Evolutionary conservation across 805 yeast species (phyloP).

Genomic region (Vanderwaltozyma polyspora): DNA sequence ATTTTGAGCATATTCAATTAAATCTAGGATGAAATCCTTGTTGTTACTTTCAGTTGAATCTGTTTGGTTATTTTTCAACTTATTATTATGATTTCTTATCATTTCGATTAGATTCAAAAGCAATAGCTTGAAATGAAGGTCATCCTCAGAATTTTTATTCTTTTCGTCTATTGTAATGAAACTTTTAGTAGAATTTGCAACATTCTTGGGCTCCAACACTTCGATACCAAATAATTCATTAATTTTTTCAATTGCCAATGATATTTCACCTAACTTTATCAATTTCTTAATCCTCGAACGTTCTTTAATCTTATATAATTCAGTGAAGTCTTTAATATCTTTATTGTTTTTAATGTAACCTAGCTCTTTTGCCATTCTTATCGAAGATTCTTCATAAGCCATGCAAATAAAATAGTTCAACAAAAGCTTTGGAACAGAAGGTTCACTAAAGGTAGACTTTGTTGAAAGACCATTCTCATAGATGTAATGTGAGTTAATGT

Average conservation of each 20-base stretch:
- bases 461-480: constrained; percentile 2
- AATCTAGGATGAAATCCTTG: constrained; percentile 42
- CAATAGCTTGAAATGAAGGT: constrained; percentile 63
- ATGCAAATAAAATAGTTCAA: constrained; percentile 67
- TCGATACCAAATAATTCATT: constrained; percentile 20
- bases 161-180: neutral
- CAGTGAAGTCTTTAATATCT: constrained; percentile 24
- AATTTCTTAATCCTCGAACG: constrained; percentile 17
- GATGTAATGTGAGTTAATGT: neutral
- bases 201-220: constrained; percentile 10
- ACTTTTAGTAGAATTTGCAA: neutral
- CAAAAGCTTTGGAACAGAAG: constrained; percentile 33
- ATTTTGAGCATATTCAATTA: constrained; percentile 49
- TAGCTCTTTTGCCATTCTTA: constrained; percentile 48
- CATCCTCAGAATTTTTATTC: constrained; percentile 38
- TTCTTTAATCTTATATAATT: constrained; percentile 18
- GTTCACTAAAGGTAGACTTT: constrained; percentile 19
- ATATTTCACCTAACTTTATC: constrained; percentile 17
- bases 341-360: constrained; percentile 20
- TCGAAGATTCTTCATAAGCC: constrained; percentile 63
- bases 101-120: constrained; percentile 70
- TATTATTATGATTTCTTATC: constrained; percentile 39
- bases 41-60: constrained; percentile 29
- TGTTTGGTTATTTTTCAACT: constrained; percentile 13
- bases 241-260: constrained; percentile 23